Conservation (phyloP, 2,329 filamentous ascomycete species). For the Stachybotrys chartarum region DNA sequence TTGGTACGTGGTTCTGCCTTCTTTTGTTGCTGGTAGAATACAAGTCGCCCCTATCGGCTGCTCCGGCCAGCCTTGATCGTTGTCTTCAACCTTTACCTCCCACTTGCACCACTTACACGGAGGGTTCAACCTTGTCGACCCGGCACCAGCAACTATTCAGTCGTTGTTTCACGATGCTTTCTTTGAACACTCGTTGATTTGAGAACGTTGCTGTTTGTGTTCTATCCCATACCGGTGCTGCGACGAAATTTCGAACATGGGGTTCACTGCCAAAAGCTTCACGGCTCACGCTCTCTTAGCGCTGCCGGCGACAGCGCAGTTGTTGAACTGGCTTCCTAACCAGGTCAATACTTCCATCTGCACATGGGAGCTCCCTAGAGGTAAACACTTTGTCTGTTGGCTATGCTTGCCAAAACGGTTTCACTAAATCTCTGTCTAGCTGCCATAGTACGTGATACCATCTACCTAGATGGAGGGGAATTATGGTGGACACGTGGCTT, state of each 20-base stretch:
- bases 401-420: too few species aligned
- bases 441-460: conserved; percentile 50
- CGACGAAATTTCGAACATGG: too few species aligned
- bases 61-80: background rate
- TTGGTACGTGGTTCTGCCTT: background rate
- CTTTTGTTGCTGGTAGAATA: background rate
- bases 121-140: background rate
- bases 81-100: background rate
- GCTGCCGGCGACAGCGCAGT: conserved; percentile 26
- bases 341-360: conserved; percentile 55
- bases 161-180: background rate
- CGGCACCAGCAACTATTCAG: background rate
- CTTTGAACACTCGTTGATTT: background rate
- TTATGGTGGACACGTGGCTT: conserved; percentile 46
- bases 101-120: background rate
- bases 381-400: conserved; percentile 14
- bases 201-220: background rate
- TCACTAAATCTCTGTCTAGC: conserved; percentile 30
- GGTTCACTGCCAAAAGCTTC: background rate
- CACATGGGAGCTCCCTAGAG: conserved; percentile 43
- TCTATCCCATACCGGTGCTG: too few species aligned
- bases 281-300: conserved; percentile 8
- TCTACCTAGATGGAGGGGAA: conserved; percentile 59
- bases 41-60: background rate
- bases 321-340: conserved; percentile 36